Evolutionary conservation across 106 monocot genomes (phyloP).

Genomic region (Allium fistulosum): DNA sequence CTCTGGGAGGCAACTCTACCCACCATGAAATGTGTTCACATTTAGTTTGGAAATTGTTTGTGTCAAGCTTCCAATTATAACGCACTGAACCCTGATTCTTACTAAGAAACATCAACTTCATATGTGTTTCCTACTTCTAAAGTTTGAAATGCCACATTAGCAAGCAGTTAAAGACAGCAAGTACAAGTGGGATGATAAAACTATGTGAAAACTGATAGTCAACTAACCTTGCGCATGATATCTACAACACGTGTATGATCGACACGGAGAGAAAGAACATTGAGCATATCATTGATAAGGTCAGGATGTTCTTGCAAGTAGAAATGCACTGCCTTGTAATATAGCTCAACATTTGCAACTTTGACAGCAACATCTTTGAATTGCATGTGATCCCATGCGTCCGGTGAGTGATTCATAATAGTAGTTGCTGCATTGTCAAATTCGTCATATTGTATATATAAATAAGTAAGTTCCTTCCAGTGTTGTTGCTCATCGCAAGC

Average conservation of each 20-base stretch:
- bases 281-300: conserved; percentile 85
- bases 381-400: conserved; percentile 99
- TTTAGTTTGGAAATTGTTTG: too few relatives aligned
- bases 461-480: conserved; percentile 93
- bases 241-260: conserved; percentile 96
- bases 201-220: background rate
- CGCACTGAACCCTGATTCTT: too few relatives aligned
- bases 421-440: conserved; percentile 98
- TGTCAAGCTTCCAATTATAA: too few relatives aligned
- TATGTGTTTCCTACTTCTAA: too few relatives aligned
- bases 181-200: too few relatives aligned
- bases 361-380: conserved; percentile 93
- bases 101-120: too few relatives aligned
- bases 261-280: conserved; percentile 92
- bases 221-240: conserved; percentile 80
- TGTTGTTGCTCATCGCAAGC: conserved; percentile 96
- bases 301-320: conserved; percentile 96
- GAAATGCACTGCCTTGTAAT: conserved; percentile 98
- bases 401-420: conserved; percentile 98
- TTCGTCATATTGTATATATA: conserved; percentile 97
- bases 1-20: too few relatives aligned
- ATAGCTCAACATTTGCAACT: conserved; percentile 96
- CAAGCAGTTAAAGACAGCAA: too few relatives aligned
- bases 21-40: too few relatives aligned
- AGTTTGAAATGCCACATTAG: too few relatives aligned